These are phyloP conservation scores for Beta lomatogona DNA, from an alignment of 179 eudicot genomes.

Conservation along the genomic window DNA sequence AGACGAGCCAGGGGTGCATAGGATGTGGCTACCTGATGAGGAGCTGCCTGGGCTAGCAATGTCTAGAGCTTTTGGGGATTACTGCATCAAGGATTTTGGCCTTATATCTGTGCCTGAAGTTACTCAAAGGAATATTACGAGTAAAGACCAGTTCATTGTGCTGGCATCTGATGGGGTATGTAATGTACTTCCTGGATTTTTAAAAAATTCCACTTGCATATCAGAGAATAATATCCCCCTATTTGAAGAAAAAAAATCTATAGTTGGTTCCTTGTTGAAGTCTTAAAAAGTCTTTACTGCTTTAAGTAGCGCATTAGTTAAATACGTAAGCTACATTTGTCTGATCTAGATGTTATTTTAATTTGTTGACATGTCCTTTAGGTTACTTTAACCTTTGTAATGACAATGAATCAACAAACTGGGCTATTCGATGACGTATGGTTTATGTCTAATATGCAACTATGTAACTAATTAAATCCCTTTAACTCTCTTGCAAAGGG, in stretches of 20 bases:
- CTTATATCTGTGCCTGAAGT: slow-evolving; percentile 92
- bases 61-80: slow-evolving; percentile 97
- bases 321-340: slow-evolving; percentile 5
- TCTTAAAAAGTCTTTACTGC: not conserved
- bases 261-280: not conserved
- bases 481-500: too few relatives aligned
- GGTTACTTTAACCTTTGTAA: not conserved
- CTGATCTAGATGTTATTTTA: not conserved
- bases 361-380: not conserved
- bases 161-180: slow-evolving; percentile 96
- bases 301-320: slow-evolving; percentile 5
- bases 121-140: slow-evolving; percentile 64
- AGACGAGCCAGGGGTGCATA: slow-evolving; percentile 93
- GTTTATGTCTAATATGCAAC: not conserved
- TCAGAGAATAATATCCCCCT: slow-evolving; percentile 7
- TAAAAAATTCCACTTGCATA: slow-evolving; percentile 10
- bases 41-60: slow-evolving; percentile 85
- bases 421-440: not conserved
- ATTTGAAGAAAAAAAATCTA: not conserved
- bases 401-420: not conserved
- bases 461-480: not conserved
- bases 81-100: slow-evolving; percentile 83
- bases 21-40: slow-evolving; percentile 83
- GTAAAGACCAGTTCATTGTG: slow-evolving; percentile 76
- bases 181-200: not conserved